Evolutionary conservation across 2,329 filamentous ascomycete genomes (phyloP), one percentile per base, ranked within the genome.

Genomic region (Colletotrichum australisinense): DNA sequence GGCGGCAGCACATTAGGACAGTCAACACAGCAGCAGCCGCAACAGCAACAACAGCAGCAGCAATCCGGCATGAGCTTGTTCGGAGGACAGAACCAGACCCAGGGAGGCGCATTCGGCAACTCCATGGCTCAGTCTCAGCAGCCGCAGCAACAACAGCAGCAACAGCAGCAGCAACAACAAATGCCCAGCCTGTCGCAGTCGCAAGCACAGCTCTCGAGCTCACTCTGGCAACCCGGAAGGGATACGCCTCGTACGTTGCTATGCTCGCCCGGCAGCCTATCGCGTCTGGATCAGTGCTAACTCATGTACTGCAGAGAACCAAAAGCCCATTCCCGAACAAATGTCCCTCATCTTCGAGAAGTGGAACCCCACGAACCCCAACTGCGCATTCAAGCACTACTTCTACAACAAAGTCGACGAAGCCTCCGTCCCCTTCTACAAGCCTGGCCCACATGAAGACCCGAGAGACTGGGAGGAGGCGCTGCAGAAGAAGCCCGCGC

Each of bases 371-470:
- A 83, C 87, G 30, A 89, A 88, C 80, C 88, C 90, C 26, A 91
- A 90, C 79, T 95, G 93, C 78, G 90, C 89, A 32, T 95, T 97
- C 85, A 93, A 94, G 81, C 87, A 93, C 79, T 96, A 96, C 85
- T 94, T 97, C 81, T 97, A 97, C 87, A 97, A 97, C 84, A 91
- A 94, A 76, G 93, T 95, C 75, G 92, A 93, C 75, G 90, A 93
- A 78, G 89, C 90, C 65, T 89, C 89, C 79, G 92, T 93, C n/a
- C 93, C 93, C 12, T 95, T 93, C 81, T 95, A 93, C 82, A 90
- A 92, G 75, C 93, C 93, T 2, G 87, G 89, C 19, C 85, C 91
- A 1, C 86, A 90, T 76, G 94, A 97, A 79, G 92, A 95, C 79
- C 90, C 92, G 49, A 89, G 90, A 76, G 93, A 94, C 79, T 97